These are phyloP conservation scores for Brassica carinata DNA, from an alignment of 345 rosid species.

Conservation along the genomic window DNA sequence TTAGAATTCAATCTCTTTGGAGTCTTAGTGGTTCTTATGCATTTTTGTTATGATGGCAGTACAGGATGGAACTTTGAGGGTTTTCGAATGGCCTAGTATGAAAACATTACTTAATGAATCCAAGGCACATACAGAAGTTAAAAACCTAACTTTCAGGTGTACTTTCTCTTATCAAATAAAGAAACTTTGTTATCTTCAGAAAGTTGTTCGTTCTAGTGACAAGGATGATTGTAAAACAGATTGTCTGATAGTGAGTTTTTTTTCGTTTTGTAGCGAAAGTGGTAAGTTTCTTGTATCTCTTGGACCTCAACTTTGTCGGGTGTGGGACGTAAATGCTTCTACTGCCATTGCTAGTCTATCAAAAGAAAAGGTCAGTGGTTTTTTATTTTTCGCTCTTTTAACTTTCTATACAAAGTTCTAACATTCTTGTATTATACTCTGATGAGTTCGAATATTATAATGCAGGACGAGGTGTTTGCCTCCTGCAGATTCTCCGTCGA, in stretches of 20 bases:
- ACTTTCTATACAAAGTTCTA: neutral
- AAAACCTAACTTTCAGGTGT: slow-evolving; percentile 83
- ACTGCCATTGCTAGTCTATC: slow-evolving; percentile 61
- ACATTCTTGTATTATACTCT: slow-evolving; percentile 17
- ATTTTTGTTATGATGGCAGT: slow-evolving; percentile 56
- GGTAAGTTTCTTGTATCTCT: slow-evolving; percentile 83
- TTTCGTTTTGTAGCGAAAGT: slow-evolving; percentile 58
- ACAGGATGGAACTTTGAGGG: slow-evolving; percentile 88
- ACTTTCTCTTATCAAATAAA: slow-evolving; percentile 2
- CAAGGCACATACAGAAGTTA: slow-evolving; percentile 63
- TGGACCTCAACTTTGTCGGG: slow-evolving; percentile 76
- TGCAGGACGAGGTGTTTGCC: slow-evolving; percentile 81
- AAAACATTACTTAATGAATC: slow-evolving; percentile 58
- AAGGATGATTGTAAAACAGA: neutral
- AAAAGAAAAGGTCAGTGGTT: slow-evolving; percentile 55
- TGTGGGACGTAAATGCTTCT: slow-evolving; percentile 78
- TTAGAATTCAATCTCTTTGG: neutral
- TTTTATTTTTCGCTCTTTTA: neutral
- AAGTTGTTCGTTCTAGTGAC: neutral
- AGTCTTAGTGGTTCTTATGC: slow-evolving; percentile 29
- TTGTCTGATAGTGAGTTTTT: slow-evolving; percentile 35
- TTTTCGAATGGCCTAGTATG: slow-evolving; percentile 95
- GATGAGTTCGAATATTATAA: slow-evolving; percentile 18
- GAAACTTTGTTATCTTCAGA: neutral
- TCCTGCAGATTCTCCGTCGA: slow-evolving; percentile 73